phyloP scores from a whole-genome alignment of 2,329 filamentous ascomycete species.

The Alternaria dauci region DNA sequence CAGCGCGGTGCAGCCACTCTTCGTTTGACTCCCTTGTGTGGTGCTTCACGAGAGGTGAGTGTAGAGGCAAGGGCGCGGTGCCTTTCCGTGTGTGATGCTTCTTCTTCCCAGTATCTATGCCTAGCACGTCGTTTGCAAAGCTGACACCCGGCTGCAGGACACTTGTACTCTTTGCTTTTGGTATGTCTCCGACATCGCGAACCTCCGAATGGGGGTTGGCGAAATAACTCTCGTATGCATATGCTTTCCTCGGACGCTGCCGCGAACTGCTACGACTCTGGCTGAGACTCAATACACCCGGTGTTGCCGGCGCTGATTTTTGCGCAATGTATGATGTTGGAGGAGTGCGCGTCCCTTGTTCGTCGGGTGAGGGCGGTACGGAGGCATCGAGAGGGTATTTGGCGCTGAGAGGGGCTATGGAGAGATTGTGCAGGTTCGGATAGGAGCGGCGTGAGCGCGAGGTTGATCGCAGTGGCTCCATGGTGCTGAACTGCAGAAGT shows the following conservation, averaged over 20 bases:
- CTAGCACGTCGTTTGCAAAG: conserved; percentile 29
- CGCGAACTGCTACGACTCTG: conserved; percentile 47
- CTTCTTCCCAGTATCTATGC: conserved; percentile 14
- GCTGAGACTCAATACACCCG: conserved; percentile 57
- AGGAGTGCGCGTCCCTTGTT: conserved; percentile 37
- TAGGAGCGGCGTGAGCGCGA: conserved; percentile 61
- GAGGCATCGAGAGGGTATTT: conserved; percentile 61
- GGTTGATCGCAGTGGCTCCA: conserved; percentile 37
- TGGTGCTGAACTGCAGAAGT: conserved; percentile 14
- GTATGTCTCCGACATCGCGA: conserved; percentile 47
- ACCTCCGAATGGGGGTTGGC: conserved; percentile 30
- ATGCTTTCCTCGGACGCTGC: conserved; percentile 48
- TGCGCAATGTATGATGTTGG: conserved; percentile 58
- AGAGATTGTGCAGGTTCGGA: conserved; percentile 67
- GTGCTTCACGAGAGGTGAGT: conserved; percentile 35
- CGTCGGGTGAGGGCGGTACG: conserved; percentile 45
- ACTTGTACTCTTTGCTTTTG: conserved; percentile 58
- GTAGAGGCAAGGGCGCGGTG: conserved; percentile 40
- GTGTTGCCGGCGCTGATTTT: conserved; percentile 58
- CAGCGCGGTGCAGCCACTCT: conserved; percentile 68
- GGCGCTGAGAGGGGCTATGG: conserved; percentile 66
- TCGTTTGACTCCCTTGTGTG: conserved; percentile 50
- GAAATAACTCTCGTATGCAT: conserved; percentile 48
- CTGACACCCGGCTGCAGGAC: conserved; percentile 48
- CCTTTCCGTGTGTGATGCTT: conserved; percentile 43